Base-by-base conservation (phyloP, 768 basidiomycete species). In the Boletus rufocinnamomeus region DNA sequence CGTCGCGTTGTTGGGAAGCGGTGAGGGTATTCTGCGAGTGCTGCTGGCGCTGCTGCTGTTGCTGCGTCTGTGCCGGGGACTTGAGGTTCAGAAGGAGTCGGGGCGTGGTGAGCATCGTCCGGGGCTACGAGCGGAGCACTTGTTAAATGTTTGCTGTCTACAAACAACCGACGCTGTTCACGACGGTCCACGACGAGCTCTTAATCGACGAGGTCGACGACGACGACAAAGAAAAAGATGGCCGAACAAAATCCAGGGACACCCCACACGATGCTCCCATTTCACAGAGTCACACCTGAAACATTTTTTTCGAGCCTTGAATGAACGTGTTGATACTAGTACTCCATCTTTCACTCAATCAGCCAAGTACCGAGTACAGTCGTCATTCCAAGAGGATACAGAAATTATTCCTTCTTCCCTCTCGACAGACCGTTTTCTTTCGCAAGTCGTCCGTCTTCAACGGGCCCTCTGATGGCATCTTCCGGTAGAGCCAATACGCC, bases 21-120 rank as follows among this genome's bases (percentile, higher is more conserved):
- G 63, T 65, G 52, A 71, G 59, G 69, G 70, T 70, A 63, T 66
- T 69, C 43, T 71, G 69, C 52, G 59, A 17, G 57, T 69, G 61
- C 51, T 71, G 69, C 34, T 59, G 68, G 43, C 58, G 69, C 25
- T 63, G 66, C 17, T 71, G 67, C 19, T 51, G 67, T 13, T 62
- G 62, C 16, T 57, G 59, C 17, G 55, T 32, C 51, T 72, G 70
- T 11, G 62, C 56, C 11, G 72, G 69, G 28, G 64, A 50, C 60
- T 73, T 73, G 66, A 72, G 62, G 63, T 74, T 73, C 59, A 68
- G 45, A 35, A 70, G 70, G 52, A 74, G 72, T 6, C 73, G 72
- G 45, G 72, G 70, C 1, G 66, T 74, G 46, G 73, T 62, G 63
- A 73, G 72, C 72, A 72, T 72, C 64, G 67, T 74, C 47, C 51